Percentiles rank a stretch among this genome's conserved stretches.
phyloP scores from a whole-genome alignment of 2,329 filamentous ascomycete genomes.

The Botryotinia narcissicola region DNA sequence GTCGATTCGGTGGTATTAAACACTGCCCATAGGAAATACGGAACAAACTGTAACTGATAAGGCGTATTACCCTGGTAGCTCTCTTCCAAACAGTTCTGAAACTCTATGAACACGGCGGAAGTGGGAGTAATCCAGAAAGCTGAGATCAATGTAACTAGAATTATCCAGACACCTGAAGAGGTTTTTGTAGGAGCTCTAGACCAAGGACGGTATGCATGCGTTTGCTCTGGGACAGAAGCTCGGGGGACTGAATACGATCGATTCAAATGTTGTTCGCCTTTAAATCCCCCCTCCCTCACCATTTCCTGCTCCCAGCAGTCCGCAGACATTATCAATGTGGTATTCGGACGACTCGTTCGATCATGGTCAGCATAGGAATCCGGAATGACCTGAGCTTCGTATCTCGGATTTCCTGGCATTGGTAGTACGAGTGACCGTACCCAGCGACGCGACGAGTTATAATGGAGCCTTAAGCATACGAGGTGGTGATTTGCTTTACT shows the following conservation, averaged over 20 bases:
- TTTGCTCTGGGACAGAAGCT: not conserved
- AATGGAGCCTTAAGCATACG: constrained; percentile 27
- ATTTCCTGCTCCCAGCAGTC: constrained; percentile 25
- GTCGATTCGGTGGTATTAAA: constrained; percentile 62
- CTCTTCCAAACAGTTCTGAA: constrained; percentile 77
- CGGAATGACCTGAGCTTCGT: constrained; percentile 28
- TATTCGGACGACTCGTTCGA: constrained; percentile 18
- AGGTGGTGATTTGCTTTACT: constrained; percentile 21
- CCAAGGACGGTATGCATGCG: not conserved
- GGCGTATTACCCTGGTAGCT: constrained; percentile 57
- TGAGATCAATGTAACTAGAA: constrained; percentile 30
- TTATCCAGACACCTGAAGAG: constrained; percentile 23
- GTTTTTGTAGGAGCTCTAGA: not conserved
- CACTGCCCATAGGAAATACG: constrained; percentile 68
- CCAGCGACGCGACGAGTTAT: constrained; percentile 30
- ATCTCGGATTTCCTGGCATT: constrained; percentile 34
- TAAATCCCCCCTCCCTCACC: not conserved
- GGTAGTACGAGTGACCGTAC: constrained; percentile 26
- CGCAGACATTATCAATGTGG: constrained; percentile 30
- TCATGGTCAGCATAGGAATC: constrained; percentile 30
- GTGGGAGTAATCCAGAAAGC: constrained; percentile 42
- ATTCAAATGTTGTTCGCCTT: not conserved
- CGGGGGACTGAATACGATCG: not conserved
- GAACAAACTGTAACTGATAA: constrained; percentile 73
- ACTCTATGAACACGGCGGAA: constrained; percentile 67